Percentiles rank a stretch among this genome's conserved stretches.
Conservation (phyloP, 1,284 basidiomycete genomes). For the Leccinum fallax region DNA sequence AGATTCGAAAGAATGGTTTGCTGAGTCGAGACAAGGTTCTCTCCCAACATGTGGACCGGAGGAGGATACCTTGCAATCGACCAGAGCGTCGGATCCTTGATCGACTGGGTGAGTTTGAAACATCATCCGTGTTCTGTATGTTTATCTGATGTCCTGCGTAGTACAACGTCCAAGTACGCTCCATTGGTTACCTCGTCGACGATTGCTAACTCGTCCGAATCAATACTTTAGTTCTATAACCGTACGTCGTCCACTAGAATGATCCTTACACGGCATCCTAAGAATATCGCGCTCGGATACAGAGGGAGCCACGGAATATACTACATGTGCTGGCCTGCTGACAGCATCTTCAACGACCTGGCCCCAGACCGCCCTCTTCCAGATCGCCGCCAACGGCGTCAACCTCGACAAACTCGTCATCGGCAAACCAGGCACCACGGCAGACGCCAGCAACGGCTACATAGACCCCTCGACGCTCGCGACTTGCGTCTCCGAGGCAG, state of each 20-base stretch:
- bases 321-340: slow-evolving; percentile 47
- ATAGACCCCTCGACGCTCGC: neutral
- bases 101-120: slow-evolving; percentile 47
- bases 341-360: slow-evolving; percentile 43
- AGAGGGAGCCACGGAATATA: slow-evolving; percentile 51
- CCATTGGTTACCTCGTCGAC: neutral
- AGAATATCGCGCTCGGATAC: neutral
- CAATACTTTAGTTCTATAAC: slow-evolving; percentile 56
- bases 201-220: neutral
- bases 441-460: neutral
- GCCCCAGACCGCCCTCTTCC: slow-evolving; percentile 24
- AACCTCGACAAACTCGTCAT: neutral
- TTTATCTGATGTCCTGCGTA: slow-evolving; percentile 2
- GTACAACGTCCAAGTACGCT: slow-evolving; percentile 50
- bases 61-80: slow-evolving; percentile 58
- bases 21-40: slow-evolving; percentile 23
- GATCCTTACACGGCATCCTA: neutral
- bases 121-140: neutral
- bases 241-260: slow-evolving; percentile 41
- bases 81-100: slow-evolving; percentile 55
- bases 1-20: neutral
- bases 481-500: neutral
- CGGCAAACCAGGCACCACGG: neutral
- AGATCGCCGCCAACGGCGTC: slow-evolving; percentile 1
- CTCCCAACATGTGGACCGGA: slow-evolving; percentile 30